phyloP scores from a whole-genome alignment of 345 rosid genomes.

The Sonneratia alba region DNA sequence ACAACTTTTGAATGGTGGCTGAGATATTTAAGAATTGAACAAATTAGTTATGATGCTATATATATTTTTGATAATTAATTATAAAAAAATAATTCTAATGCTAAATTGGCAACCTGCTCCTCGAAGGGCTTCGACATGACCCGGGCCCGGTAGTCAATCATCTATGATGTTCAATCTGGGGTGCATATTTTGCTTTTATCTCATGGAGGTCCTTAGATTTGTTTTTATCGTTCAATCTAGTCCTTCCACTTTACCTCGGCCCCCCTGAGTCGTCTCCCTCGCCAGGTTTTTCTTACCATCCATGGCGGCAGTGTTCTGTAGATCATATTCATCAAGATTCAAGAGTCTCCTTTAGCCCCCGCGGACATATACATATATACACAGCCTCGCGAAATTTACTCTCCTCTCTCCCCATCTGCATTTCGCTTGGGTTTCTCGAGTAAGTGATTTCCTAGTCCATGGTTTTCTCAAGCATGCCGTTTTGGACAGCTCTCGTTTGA shows the following conservation, averaged over 20 bases:
- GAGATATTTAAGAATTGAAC: too few species aligned
- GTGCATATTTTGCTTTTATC: background rate
- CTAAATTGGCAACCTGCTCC: too few species aligned
- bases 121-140: too few species aligned
- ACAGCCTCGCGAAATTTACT: background rate
- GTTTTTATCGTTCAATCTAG: background rate
- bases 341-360: background rate
- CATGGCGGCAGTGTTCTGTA: background rate
- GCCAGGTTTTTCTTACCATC: constrained; percentile 1
- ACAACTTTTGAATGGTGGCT: too few species aligned
- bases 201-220: background rate
- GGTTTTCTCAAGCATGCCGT: background rate
- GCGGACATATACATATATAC: background rate
- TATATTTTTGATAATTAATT: too few species aligned
- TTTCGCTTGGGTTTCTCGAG: background rate
- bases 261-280: background rate
- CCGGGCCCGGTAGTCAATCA: too few species aligned
- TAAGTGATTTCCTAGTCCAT: background rate
- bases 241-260: background rate
- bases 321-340: background rate
- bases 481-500: background rate
- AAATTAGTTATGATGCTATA: too few species aligned
- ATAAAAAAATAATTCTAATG: too few species aligned
- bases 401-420: background rate
- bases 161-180: background rate